Evolutionary conservation across 345 rosid genomes (phyloP).

Genomic region (Pistacia vera): DNA sequence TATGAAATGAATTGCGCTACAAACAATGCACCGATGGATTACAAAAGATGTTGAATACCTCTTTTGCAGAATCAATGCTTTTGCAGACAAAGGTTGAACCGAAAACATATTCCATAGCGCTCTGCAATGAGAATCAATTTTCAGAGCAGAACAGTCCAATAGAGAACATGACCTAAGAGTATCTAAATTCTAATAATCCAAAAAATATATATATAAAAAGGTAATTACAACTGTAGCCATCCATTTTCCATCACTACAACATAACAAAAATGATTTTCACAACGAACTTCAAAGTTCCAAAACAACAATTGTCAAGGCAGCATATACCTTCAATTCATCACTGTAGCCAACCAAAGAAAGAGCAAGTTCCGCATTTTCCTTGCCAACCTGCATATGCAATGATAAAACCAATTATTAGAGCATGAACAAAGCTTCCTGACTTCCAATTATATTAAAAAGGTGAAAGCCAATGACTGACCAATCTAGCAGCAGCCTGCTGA

Average conservation of each 20-base stretch:
- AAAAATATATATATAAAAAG: background rate
- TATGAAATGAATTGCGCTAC: background rate
- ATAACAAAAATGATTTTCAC: background rate
- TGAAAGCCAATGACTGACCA: conserved; percentile 55
- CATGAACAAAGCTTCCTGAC: background rate
- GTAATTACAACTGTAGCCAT: background rate
- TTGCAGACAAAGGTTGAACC: conserved; percentile 98
- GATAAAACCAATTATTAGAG: conserved; percentile 14
- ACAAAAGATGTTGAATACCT: conserved; percentile 47
- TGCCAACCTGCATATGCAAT: conserved; percentile 67
- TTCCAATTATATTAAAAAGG: background rate
- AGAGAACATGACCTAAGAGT: conserved; percentile 7
- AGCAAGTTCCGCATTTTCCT: conserved; percentile 89
- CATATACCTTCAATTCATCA: conserved; percentile 68
- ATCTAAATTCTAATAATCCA: conserved; percentile 5
- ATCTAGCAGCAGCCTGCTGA: conserved; percentile 71
- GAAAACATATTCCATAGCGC: conserved; percentile 90
- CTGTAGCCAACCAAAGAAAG: conserved; percentile 88
- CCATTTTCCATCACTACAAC: background rate
- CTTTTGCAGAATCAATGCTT: conserved; percentile 78
- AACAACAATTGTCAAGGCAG: background rate
- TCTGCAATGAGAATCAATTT: conserved; percentile 52
- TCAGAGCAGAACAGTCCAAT: conserved; percentile 10
- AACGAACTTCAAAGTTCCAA: background rate
- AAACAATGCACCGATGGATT: background rate